These are phyloP conservation scores for Penicillium atrosanguineum DNA, from an alignment of 495 filamentous ascomycete genomes.

Conservation along the genomic window DNA sequence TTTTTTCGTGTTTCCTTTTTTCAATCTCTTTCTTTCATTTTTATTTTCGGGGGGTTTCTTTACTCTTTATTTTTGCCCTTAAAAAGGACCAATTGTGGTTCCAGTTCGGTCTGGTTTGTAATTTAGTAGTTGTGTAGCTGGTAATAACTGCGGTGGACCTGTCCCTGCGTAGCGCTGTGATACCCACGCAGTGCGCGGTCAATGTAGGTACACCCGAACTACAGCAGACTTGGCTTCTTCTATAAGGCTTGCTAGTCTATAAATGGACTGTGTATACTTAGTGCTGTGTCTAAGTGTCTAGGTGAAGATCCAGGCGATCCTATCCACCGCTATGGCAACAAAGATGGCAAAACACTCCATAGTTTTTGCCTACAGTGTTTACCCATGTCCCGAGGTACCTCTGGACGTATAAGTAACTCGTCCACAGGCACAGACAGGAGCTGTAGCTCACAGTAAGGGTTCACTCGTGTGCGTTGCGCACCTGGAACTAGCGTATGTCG, in stretches of 20 bases:
- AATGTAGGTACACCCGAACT: neutral
- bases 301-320: neutral
- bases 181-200: neutral
- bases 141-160: neutral
- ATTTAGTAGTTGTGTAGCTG: no score
- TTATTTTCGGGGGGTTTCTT: neutral
- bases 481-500: slow-evolving; percentile 13
- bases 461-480: neutral
- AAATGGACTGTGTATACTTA: no score
- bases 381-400: neutral
- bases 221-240: neutral
- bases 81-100: neutral
- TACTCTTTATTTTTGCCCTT: neutral
- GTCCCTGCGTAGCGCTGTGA: slow-evolving; percentile 9
- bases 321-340: neutral
- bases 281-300: neutral
- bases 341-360: neutral
- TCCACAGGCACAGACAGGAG: neutral
- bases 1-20: no score
- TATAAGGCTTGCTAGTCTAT: neutral
- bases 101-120: no score
- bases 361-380: neutral
- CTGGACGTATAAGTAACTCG: neutral
- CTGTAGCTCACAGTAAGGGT: neutral
- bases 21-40: neutral